Evolutionary conservation across 2,329 filamentous ascomycete genomes (phyloP), one percentile per base, ranked within the genome.

Genomic region (Trichoderma asperellum): DNA sequence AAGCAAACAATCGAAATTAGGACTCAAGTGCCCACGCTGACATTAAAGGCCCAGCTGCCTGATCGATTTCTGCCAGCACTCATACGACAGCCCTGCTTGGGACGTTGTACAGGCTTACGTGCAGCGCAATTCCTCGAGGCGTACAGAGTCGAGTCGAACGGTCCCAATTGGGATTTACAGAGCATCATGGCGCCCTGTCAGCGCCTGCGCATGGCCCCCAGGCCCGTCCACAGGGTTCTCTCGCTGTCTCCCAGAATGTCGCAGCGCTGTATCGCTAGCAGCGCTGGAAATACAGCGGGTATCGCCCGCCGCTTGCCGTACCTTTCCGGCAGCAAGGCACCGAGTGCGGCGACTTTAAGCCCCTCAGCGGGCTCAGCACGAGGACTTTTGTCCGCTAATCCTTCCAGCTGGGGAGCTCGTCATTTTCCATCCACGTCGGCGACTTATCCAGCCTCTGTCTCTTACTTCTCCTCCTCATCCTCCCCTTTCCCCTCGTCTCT

Each of bases 171-270:
- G 60, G 60, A 63, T 10, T 47, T 35, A 49, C 62, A 29, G 32
- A 35, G 21, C 21, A 61, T 5, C 43, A 69, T 69, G 68, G 68
- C 68, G 34, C 68, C 61, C 40, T 43, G 60, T 40, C 68, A 69
- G 35, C 60, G 68, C 27, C 35, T 64, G 53, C 60, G 43, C 55
- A 55, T 53, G 24, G 58, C 68, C 47, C 24, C 43, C 18, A 53
- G 12, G 40, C 52, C 67, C 5, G 18, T 52, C 27, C n/a, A 21
- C n/a, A 34, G 52, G 34, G 52, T 58, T 11, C 11, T 49, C 5
- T 67, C 29, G 37, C 37, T 35, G 32, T 34, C 56, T 11, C 53
- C 60, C 35, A 66, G 53, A 47, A 14, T 24, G 18, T 35, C 63
- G 4, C 3, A 57, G 63, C 63, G 63, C 35, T 65, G 53, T 14